Base-by-base conservation (phyloP, 164 flowering plant species). In the Vitis rotundifolia region DNA sequence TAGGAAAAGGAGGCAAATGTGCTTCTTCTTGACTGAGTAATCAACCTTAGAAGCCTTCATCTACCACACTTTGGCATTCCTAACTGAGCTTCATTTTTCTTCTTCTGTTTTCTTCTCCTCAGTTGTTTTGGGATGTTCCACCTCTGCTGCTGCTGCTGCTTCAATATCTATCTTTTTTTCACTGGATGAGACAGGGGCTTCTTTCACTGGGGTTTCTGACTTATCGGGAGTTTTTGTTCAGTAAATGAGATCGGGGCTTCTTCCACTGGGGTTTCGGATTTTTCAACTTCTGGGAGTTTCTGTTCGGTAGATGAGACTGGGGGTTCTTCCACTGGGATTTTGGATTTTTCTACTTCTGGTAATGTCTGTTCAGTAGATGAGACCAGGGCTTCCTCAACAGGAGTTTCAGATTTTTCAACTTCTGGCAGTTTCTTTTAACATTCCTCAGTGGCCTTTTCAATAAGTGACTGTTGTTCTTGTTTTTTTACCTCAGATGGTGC, bases 271-370 rank as follows among this genome's bases (percentile, higher is more conserved):
- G 60, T 18, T n/a, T n/a, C n/a, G n/a, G n/a, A n/a, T n/a, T n/a
- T 64, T 22, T 59, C 65, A 14, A 52, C 28, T 58, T 71, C 75
- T 5, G 59, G 53, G 51, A 51, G 26, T 28, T 51, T 62, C 11
- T 55, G 66, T 61, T 58, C 59, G 50, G 49, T 28, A 57, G 26
- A 18, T 57, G 60, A 19, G 16, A 26, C 26, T 8, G 18, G 11
- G 26, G 16, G 8, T n/a, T 1, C 60, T 57, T 10, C 60, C 22
- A 57, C 60, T 19, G n/a, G 9, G 11, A 18, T 19, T 19, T 57
- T 10, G 2, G 60, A 26, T 8, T 18, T 26, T 57, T 57, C n/a
- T 1, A 57, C 60, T 31, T 31, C 44, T 31, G 44, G 44, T 3
- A 31, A 5, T 31, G 5, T 31, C 7, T 31, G 6, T 31, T 31